phyloP scores from a whole-genome alignment of 768 basidiomycete species.

The Naematelia encephala region DNA sequence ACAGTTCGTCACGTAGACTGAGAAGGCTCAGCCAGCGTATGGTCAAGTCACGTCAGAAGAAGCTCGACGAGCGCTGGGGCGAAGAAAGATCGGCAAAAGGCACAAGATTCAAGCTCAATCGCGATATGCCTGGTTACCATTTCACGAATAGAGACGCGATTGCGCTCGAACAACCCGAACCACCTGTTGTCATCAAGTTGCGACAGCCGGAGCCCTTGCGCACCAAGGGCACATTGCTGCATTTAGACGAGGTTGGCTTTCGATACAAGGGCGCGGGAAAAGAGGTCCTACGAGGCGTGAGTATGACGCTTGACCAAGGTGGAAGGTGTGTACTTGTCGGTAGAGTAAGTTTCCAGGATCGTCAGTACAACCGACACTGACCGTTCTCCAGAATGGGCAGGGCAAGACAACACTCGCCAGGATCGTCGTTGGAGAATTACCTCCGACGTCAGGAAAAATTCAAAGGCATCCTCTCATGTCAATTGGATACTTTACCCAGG shows the following conservation, averaged over 20 bases:
- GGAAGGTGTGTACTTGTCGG: slow-evolving; percentile 55
- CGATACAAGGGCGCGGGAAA: slow-evolving; percentile 43
- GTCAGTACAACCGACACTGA: no score
- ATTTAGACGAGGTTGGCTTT: slow-evolving; percentile 53
- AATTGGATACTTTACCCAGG: slow-evolving; percentile 63
- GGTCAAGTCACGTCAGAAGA: slow-evolving; percentile 63
- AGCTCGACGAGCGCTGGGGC: slow-evolving; percentile 55
- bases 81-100: slow-evolving; percentile 54
- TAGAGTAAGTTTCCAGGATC: slow-evolving; percentile 19
- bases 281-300: slow-evolving; percentile 48
- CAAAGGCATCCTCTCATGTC: slow-evolving; percentile 58
- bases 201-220: slow-evolving; percentile 46
- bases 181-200: slow-evolving; percentile 50
- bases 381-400: slow-evolving; percentile 54
- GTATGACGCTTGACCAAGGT: slow-evolving; percentile 53
- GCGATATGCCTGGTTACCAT: slow-evolving; percentile 57
- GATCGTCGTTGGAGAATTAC: slow-evolving; percentile 48
- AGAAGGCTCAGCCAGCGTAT: slow-evolving; percentile 42
- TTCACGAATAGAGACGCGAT: slow-evolving; percentile 52
- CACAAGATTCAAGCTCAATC: slow-evolving; percentile 60
- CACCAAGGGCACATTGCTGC: slow-evolving; percentile 48
- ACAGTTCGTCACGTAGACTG: background rate
- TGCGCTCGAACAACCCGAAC: slow-evolving; percentile 53
- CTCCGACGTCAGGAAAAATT: slow-evolving; percentile 56
- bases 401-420: slow-evolving; percentile 61